These are phyloP conservation scores for Allium fistulosum DNA, from an alignment of 106 monocot species.

Conservation along the genomic window DNA sequence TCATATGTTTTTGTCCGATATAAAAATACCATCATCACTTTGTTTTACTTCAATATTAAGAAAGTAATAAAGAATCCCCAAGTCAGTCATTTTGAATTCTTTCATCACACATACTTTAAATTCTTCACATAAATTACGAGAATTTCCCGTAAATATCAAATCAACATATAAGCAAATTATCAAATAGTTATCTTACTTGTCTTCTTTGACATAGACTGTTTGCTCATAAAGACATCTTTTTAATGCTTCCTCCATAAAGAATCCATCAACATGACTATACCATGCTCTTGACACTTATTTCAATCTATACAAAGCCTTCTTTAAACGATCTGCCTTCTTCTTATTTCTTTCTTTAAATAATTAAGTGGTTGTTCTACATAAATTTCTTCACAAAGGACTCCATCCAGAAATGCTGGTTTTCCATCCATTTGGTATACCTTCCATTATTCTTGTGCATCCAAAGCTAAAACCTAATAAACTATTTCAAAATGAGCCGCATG, in stretches of 20 bases:
- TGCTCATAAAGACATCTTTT: background rate
- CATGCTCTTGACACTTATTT: background rate
- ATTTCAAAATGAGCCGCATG: no score
- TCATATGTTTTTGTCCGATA: conserved; percentile 8
- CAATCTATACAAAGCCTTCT: background rate
- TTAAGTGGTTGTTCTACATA: no score
- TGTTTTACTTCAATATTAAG: conserved; percentile 9
- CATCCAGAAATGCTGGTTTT: no score
- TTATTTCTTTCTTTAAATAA: background rate
- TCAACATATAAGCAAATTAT: background rate
- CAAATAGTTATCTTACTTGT: background rate
- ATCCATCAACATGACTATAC: background rate
- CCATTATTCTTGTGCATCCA: no score
- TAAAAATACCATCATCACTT: conserved; percentile 9
- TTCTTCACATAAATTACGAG: background rate
- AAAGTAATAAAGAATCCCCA: conserved; percentile 18
- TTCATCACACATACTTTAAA: conserved; percentile 17
- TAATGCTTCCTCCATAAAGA: background rate
- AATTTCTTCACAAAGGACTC: no score
- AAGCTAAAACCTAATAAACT: no score
- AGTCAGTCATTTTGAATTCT: conserved; percentile 14
- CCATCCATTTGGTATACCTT: no score
- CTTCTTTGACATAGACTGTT: background rate
- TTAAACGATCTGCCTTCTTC: no score
- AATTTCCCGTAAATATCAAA: background rate